A percentile compares a stretch with the other conserved stretches of the same genome.
phyloP scores from a whole-genome alignment of 2,329 filamentous ascomycete species.

The Aspergillus intermedius region DNA sequence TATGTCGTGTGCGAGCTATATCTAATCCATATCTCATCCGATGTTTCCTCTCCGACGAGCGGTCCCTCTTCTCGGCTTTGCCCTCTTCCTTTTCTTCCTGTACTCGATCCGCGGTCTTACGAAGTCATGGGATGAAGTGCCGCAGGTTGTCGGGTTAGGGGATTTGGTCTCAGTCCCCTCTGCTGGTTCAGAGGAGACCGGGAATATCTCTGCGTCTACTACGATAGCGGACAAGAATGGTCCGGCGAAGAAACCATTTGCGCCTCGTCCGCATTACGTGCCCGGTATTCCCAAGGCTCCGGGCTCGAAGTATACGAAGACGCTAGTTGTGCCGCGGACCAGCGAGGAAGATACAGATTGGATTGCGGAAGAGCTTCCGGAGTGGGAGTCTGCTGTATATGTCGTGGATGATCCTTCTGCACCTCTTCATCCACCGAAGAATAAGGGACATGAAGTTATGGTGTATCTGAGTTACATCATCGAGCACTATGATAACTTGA shows the following conservation, averaged over 20 bases:
- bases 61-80: conserved; percentile 27
- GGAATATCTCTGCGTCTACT: conserved; percentile 12
- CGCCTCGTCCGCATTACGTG: conserved; percentile 25
- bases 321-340: conserved; percentile 49
- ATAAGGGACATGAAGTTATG: conserved; percentile 59
- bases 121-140: conserved; percentile 28
- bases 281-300: conserved; percentile 37
- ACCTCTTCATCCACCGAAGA: conserved; percentile 47
- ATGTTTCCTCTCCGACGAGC: conserved; percentile 30
- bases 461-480: conserved; percentile 58
- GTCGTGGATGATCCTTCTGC: conserved; percentile 48
- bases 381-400: conserved; percentile 45
- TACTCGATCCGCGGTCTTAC: conserved; percentile 24
- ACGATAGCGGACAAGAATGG: conserved; percentile 1
- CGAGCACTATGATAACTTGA: conserved; percentile 54
- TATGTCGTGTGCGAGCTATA: not conserved
- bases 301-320: conserved; percentile 48
- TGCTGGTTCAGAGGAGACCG: conserved; percentile 6
- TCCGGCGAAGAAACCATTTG: conserved; percentile 15
- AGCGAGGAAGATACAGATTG: conserved; percentile 48
- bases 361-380: conserved; percentile 48
- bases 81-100: conserved; percentile 24
- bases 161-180: conserved; percentile 17
- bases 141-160: conserved; percentile 34
- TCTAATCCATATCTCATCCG: conserved; percentile 8